Percentiles rank a stretch among this genome's conserved stretches.
phyloP scores from a whole-genome alignment of 1,284 basidiomycete species.

The Ustilago vetiveriae region DNA sequence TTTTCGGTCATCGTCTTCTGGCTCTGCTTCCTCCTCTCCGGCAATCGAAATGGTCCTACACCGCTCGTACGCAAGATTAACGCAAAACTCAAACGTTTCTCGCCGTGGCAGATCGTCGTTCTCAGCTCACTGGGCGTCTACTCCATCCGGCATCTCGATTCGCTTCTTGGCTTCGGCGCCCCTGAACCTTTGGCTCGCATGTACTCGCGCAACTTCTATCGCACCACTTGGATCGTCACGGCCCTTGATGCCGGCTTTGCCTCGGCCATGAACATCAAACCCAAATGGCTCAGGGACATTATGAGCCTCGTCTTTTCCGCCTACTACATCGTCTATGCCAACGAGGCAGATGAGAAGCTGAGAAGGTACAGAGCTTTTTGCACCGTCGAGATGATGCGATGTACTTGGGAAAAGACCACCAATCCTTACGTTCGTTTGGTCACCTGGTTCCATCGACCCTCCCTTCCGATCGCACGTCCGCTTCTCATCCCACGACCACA shows the following conservation, averaged over 20 bases:
- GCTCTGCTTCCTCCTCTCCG: constrained; percentile 41
- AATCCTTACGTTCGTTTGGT: constrained; percentile 86
- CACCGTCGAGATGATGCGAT: constrained; percentile 92
- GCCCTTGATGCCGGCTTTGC: constrained; percentile 97
- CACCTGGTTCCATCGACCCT: constrained; percentile 72
- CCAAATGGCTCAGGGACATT: constrained; percentile 88
- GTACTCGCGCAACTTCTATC: constrained; percentile 90
- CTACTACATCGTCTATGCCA: constrained; percentile 93
- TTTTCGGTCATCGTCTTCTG: constrained; percentile 57
- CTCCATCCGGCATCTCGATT: constrained; percentile 84
- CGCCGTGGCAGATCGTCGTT: constrained; percentile 92
- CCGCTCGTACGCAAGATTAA: constrained; percentile 39
- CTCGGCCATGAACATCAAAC: constrained; percentile 90
- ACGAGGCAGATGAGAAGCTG: constrained; percentile 86
- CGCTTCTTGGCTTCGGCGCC: constrained; percentile 83
- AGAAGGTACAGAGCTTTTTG: constrained; percentile 89
- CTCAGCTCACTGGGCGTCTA: constrained; percentile 86
- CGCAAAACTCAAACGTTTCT: constrained; percentile 72
- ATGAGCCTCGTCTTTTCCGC: constrained; percentile 75
- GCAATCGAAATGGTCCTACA: constrained; percentile 48
- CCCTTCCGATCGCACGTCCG: constrained; percentile 77
- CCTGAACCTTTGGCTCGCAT: constrained; percentile 85
- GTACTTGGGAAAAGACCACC: constrained; percentile 94
- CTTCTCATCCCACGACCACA: constrained; percentile 81
- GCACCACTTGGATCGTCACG: constrained; percentile 88